Conservation (phyloP, 305 asterid species). For the Rubia tinctorum region DNA sequence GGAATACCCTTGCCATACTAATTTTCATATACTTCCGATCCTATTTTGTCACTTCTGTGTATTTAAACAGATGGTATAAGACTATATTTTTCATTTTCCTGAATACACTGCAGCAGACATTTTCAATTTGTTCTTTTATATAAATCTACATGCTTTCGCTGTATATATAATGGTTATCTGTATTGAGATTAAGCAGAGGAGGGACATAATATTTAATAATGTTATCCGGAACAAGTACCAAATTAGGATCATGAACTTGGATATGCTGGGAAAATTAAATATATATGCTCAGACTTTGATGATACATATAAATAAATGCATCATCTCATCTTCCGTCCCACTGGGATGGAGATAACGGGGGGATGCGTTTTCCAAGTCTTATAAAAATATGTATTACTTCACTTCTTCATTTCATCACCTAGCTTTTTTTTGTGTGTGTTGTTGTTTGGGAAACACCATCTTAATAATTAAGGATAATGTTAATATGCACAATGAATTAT, state of each 20-base stretch:
- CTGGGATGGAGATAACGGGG: constrained; percentile 4
- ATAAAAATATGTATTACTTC: neutral
- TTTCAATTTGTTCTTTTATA: neutral
- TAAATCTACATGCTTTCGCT: neutral
- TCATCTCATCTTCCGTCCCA: neutral
- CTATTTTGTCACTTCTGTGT: too few species aligned
- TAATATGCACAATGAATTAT: too few species aligned
- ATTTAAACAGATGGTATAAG: too few species aligned
- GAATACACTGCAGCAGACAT: neutral
- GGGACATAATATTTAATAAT: constrained; percentile 18
- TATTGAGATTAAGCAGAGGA: constrained; percentile 18
- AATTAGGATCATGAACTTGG: constrained; percentile 29
- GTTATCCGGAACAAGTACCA: constrained; percentile 22
- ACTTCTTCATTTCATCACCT: too few species aligned
- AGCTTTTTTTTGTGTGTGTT: too few species aligned
- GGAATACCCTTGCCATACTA: too few species aligned
- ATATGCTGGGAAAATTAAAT: neutral
- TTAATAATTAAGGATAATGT: too few species aligned
- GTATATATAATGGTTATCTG: constrained; percentile 9
- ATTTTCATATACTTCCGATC: too few species aligned
- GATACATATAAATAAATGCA: neutral
- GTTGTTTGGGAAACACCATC: too few species aligned
- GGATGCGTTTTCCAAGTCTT: neutral
- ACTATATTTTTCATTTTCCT: too few species aligned
- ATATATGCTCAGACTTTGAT: neutral